Conservation (phyloP, 208 protist species). For the Leishmania lainsoni region DNA sequence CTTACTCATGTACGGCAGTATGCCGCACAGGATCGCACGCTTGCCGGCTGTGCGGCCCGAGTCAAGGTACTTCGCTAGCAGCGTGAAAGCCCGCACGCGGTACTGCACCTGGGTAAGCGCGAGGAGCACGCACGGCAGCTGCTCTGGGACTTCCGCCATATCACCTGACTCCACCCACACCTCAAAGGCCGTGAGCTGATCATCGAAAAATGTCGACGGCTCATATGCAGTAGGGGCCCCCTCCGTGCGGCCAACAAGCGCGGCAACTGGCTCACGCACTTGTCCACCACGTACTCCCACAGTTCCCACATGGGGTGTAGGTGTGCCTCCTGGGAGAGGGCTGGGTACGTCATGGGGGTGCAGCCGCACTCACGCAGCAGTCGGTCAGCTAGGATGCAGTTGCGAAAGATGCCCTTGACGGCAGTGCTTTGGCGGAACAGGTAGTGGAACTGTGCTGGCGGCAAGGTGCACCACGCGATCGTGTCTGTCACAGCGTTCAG, state of each 20-base stretch:
- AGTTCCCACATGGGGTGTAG: slow-evolving; percentile 96
- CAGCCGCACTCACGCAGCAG: slow-evolving; percentile 95
- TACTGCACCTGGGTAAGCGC: slow-evolving; percentile 93
- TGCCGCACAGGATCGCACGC: slow-evolving; percentile 94
- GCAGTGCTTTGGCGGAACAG: slow-evolving; percentile 96
- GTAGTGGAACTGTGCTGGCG: slow-evolving; percentile 92
- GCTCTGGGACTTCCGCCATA: slow-evolving; percentile 88
- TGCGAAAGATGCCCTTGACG: slow-evolving; percentile 96
- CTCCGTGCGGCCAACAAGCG: slow-evolving; percentile 48
- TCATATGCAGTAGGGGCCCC: slow-evolving; percentile 53
- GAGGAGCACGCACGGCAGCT: slow-evolving; percentile 98
- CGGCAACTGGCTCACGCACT: slow-evolving; percentile 92
- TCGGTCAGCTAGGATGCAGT: slow-evolving; percentile 98
- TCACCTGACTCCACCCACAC: slow-evolving; percentile 97
- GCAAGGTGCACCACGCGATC: slow-evolving; percentile 97
- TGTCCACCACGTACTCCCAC: slow-evolving; percentile 95
- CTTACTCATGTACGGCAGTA: slow-evolving; percentile 98
- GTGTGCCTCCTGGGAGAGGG: slow-evolving; percentile 92
- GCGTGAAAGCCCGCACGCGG: slow-evolving; percentile 93
- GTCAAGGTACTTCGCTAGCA: slow-evolving; percentile 97
- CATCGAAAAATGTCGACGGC: slow-evolving; percentile 95
- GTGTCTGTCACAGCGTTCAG: slow-evolving; percentile 99
- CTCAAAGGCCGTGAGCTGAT: slow-evolving; percentile 99
- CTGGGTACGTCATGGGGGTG: slow-evolving; percentile 94
- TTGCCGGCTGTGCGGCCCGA: slow-evolving; percentile 96